Conservation (phyloP, 2,329 filamentous ascomycete genomes). For the Exophiala lecanii-corni region DNA sequence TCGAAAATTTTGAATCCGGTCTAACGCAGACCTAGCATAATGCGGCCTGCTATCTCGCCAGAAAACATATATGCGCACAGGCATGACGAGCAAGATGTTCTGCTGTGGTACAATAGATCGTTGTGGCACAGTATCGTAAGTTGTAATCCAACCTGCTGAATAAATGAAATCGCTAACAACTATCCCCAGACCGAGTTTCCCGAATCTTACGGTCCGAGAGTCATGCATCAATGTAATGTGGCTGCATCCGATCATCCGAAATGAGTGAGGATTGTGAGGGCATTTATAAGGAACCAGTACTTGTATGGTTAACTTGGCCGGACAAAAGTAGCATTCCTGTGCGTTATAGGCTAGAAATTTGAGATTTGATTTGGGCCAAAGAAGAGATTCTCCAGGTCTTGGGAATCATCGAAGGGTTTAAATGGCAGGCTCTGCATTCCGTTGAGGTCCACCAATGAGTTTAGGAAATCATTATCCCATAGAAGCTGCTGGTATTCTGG, state of each 20-base stretch:
- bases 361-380: too few relatives aligned
- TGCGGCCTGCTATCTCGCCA: constrained; percentile 33
- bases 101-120: constrained; percentile 38
- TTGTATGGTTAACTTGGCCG: too few relatives aligned
- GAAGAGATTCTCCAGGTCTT: too few relatives aligned
- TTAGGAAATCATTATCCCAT: too few relatives aligned
- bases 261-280: constrained; percentile 8
- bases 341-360: too few relatives aligned
- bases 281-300: too few relatives aligned
- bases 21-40: constrained; percentile 32
- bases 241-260: constrained; percentile 26
- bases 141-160: neutral
- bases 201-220: constrained; percentile 35
- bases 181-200: constrained; percentile 31
- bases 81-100: constrained; percentile 36
- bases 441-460: too few relatives aligned
- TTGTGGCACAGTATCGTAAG: constrained; percentile 38
- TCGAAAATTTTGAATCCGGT: neutral
- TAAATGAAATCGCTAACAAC: neutral
- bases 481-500: too few relatives aligned
- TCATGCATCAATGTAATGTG: constrained; percentile 39
- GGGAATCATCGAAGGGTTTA: too few relatives aligned
- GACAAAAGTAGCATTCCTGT: too few relatives aligned
- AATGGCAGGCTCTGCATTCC: too few relatives aligned
- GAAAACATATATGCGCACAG: constrained; percentile 36